Conservation (phyloP, 2,329 filamentous ascomycete genomes). For the Fusarium haematococcum region DNA sequence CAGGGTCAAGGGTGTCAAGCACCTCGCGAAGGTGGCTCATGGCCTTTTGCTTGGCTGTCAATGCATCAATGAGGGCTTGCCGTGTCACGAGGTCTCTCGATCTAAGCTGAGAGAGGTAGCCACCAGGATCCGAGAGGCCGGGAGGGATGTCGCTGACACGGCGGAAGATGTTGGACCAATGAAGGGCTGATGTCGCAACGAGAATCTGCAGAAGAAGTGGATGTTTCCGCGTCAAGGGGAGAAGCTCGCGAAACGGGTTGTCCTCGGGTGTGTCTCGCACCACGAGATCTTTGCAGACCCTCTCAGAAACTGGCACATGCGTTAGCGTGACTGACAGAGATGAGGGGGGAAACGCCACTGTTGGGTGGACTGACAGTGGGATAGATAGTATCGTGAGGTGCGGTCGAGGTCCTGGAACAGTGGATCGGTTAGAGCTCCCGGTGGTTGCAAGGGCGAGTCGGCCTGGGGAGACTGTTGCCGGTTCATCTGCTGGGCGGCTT, state of each 20-base stretch:
- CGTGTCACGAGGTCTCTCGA: conserved; percentile 53
- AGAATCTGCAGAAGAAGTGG: conserved; percentile 62
- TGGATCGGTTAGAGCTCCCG: conserved; percentile 61
- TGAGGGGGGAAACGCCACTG: conserved; percentile 13
- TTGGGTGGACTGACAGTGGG: conserved; percentile 57
- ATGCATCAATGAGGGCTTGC: conserved; percentile 58
- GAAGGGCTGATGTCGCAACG: conserved; percentile 61
- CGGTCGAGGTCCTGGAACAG: conserved; percentile 65
- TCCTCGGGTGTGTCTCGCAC: conserved; percentile 58
- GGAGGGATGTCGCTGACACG: conserved; percentile 48
- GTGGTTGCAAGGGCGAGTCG: conserved; percentile 35
- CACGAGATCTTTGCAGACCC: conserved; percentile 67
- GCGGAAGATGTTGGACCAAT: conserved; percentile 59
- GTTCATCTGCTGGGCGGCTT: conserved; percentile 27
- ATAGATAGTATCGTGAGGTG: conserved; percentile 60
- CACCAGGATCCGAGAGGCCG: conserved; percentile 50
- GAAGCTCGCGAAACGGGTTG: conserved; percentile 63
- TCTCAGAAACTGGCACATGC: conserved; percentile 53
- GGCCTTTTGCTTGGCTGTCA: conserved; percentile 60
- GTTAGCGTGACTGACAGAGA: conserved; percentile 39
- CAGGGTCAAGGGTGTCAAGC: conserved; percentile 53
- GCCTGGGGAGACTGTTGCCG: conserved; percentile 10
- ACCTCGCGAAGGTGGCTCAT: conserved; percentile 57
- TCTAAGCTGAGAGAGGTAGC: conserved; percentile 51
- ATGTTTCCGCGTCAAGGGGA: conserved; percentile 59